phyloP scores from a whole-genome alignment of 352 stramenopile genomes.

The Pythium chondricola region DNA sequence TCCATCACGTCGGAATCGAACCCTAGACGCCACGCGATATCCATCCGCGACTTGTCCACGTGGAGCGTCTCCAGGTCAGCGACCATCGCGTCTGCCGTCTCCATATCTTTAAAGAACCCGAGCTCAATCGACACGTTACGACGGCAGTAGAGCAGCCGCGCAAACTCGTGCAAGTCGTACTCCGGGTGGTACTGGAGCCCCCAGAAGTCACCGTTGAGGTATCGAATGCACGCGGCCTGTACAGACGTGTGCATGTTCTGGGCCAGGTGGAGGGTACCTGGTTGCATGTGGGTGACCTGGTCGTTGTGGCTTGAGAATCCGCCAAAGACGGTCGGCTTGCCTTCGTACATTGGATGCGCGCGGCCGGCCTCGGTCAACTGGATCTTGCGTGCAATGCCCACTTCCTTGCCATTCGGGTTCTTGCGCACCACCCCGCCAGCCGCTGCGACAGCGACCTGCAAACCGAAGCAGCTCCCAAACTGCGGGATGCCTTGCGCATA shows the following conservation, averaged over 20 bases:
- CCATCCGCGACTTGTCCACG: slow-evolving; percentile 36
- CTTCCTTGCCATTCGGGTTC: slow-evolving; percentile 61
- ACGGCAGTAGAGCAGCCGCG: slow-evolving; percentile 59
- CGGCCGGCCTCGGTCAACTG: slow-evolving; percentile 41
- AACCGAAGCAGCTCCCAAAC: slow-evolving; percentile 72
- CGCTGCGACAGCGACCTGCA: slow-evolving; percentile 52
- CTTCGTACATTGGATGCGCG: slow-evolving; percentile 69
- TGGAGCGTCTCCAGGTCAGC: slow-evolving; percentile 51
- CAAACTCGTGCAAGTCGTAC: slow-evolving; percentile 75
- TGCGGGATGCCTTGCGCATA: slow-evolving; percentile 57
- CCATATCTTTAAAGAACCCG: slow-evolving; percentile 55
- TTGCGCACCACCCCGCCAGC: slow-evolving; percentile 48
- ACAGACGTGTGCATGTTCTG: slow-evolving; percentile 54
- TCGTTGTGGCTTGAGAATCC: slow-evolving; percentile 77
- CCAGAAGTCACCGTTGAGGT: slow-evolving; percentile 74
- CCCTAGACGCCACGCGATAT: slow-evolving; percentile 58
- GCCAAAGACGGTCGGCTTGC: slow-evolving; percentile 61
- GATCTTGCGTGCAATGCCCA: slow-evolving; percentile 67
- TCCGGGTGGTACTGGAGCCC: slow-evolving; percentile 73
- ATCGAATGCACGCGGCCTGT: slow-evolving; percentile 45
- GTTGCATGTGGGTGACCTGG: slow-evolving; percentile 51
- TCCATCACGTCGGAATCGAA: slow-evolving; percentile 68
- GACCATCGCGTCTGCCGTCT: slow-evolving; percentile 39
- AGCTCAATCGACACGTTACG: slow-evolving; percentile 53
- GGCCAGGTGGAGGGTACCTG: slow-evolving; percentile 42